Evolutionary conservation across 495 filamentous ascomycete genomes (phyloP).

Genomic region (Penicillium cataractarum): DNA sequence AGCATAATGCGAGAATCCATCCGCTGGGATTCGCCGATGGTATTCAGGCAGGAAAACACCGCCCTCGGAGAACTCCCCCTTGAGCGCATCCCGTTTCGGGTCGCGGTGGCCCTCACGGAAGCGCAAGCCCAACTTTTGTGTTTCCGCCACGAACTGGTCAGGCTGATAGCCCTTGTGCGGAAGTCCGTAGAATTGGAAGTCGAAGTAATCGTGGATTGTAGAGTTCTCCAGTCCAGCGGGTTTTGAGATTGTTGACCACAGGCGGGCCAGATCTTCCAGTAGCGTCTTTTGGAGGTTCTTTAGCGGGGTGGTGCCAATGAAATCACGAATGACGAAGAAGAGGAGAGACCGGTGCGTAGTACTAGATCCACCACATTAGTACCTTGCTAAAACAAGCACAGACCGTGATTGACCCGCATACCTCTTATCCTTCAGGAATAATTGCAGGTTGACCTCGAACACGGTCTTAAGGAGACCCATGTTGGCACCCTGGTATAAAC

Average conservation of each 20-base stretch:
- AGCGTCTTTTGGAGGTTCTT: slow-evolving; percentile 86
- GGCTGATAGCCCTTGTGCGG: slow-evolving; percentile 97
- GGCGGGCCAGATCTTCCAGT: slow-evolving; percentile 83
- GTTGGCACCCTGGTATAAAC: slow-evolving; percentile 96
- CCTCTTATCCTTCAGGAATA: slow-evolving; percentile 94
- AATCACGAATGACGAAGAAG: slow-evolving; percentile 98
- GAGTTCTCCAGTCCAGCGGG: slow-evolving; percentile 86
- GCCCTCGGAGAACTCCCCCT: slow-evolving; percentile 70
- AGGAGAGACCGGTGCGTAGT: slow-evolving; percentile 89
- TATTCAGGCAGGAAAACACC: slow-evolving; percentile 92
- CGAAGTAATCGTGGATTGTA: slow-evolving; percentile 93
- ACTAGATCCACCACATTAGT: slow-evolving; percentile 47
- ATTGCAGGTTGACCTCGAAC: slow-evolving; percentile 95
- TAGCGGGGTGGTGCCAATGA: slow-evolving; percentile 87
- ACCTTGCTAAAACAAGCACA: not conserved
- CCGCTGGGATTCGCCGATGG: slow-evolving; percentile 92
- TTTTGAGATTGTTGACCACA: slow-evolving; percentile 92
- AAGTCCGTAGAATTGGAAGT: slow-evolving; percentile 93
- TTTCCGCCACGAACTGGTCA: slow-evolving; percentile 83
- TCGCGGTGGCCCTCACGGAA: slow-evolving; percentile 81
- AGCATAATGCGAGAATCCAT: slow-evolving; percentile 91
- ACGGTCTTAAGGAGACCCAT: slow-evolving; percentile 98
- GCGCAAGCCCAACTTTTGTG: slow-evolving; percentile 74
- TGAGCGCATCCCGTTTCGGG: slow-evolving; percentile 53
- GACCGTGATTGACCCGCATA: slow-evolving; percentile 46